Conservation (phyloP, 495 filamentous ascomycete species). For the Penicillium pulvis region DNA sequence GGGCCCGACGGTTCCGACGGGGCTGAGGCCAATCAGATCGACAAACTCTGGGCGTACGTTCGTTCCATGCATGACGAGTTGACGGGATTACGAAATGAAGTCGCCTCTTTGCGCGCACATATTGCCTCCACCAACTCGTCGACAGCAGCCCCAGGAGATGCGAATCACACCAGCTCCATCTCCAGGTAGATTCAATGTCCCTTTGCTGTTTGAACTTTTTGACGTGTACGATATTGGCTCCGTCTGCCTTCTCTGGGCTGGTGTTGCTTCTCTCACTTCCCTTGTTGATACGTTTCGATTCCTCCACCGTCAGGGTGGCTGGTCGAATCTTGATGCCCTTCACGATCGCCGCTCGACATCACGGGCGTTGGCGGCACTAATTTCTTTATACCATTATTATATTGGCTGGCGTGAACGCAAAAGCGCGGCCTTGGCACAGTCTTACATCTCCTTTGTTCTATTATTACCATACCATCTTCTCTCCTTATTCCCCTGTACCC, state of each 20-base stretch:
- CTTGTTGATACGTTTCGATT: slow-evolving; percentile 23
- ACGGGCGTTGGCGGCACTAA: slow-evolving; percentile 23
- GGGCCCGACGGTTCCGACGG: slow-evolving; percentile 29
- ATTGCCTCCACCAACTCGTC: slow-evolving; percentile 37
- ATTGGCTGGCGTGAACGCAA: not conserved
- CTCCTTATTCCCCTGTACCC: slow-evolving; percentile 1
- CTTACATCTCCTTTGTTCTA: slow-evolving; percentile 2
- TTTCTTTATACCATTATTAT: slow-evolving; percentile 9
- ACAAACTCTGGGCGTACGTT: slow-evolving; percentile 51
- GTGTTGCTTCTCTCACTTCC: slow-evolving; percentile 4
- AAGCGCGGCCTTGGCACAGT: not conserved
- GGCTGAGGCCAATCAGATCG: slow-evolving; percentile 30
- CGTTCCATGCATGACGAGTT: slow-evolving; percentile 48
- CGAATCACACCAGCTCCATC: slow-evolving; percentile 28
- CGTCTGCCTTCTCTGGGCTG: not conserved
- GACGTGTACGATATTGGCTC: slow-evolving; percentile 30
- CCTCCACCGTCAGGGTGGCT: not conserved
- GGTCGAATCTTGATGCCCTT: slow-evolving; percentile 21
- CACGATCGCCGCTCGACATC: slow-evolving; percentile 24
- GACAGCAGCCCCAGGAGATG: slow-evolving; percentile 24
- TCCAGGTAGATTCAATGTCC: slow-evolving; percentile 15
- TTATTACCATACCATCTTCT: not conserved
- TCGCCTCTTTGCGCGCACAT: slow-evolving; percentile 42
- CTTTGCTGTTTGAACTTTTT: slow-evolving; percentile 13
- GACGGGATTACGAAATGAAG: slow-evolving; percentile 39